Percentiles rank a stretch among this genome's conserved stretches.
Conservation (phyloP, 2,329 filamentous ascomycete species). For the Aspergillus sergii region DNA sequence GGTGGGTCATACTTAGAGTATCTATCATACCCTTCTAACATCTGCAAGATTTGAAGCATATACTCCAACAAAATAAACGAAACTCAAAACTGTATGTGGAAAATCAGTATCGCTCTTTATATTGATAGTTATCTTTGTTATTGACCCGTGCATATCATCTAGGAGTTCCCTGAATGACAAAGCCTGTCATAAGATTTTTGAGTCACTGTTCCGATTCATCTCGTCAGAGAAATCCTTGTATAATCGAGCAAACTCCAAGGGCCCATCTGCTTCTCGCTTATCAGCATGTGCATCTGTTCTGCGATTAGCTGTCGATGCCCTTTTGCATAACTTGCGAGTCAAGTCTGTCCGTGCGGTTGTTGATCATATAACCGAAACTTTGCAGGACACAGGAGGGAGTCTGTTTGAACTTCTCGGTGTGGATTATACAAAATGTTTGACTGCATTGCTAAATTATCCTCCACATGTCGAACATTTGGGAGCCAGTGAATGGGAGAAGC, state of each 20-base stretch:
- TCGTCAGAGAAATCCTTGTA: constrained; percentile 69
- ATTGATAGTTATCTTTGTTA: not conserved
- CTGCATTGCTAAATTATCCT: constrained; percentile 68
- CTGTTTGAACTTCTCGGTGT: constrained; percentile 70
- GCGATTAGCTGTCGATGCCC: constrained; percentile 70
- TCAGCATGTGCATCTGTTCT: constrained; percentile 71
- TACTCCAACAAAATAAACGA: constrained; percentile 56
- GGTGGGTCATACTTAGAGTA: constrained; percentile 32
- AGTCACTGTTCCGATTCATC: constrained; percentile 75
- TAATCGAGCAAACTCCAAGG: constrained; percentile 57
- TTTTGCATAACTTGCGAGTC: constrained; percentile 66
- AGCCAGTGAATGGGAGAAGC: constrained; percentile 66
- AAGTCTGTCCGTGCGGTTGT: constrained; percentile 80
- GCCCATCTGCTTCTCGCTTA: constrained; percentile 60
- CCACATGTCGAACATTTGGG: constrained; percentile 80
- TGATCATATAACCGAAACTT: constrained; percentile 77
- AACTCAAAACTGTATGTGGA: constrained; percentile 39
- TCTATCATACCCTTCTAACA: constrained; percentile 16
- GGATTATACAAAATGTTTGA: constrained; percentile 78
- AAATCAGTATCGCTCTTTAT: not conserved
- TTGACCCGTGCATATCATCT: constrained; percentile 19
- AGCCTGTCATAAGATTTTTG: constrained; percentile 78
- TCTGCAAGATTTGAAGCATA: constrained; percentile 54
- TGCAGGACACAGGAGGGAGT: constrained; percentile 63
- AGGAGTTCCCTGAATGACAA: constrained; percentile 66